A percentile compares a stretch with the other conserved stretches of the same genome.
Conservation (phyloP, 2,329 filamentous ascomycete genomes). For the Diaporthe caulivora region DNA sequence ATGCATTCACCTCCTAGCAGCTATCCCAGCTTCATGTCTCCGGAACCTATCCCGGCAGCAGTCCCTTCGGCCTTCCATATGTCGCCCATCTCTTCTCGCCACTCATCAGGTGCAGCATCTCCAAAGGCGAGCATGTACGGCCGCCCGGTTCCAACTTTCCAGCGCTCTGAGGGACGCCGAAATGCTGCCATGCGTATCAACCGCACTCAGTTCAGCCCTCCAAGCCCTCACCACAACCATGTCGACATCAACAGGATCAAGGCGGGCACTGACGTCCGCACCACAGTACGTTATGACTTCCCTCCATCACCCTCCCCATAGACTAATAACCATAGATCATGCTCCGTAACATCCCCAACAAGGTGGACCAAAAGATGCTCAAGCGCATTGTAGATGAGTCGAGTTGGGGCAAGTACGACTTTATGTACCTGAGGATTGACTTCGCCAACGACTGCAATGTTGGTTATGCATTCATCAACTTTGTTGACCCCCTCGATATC, state of each 20-base stretch:
- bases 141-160: slow-evolving; percentile 50
- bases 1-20: slow-evolving; percentile 13
- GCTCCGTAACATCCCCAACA: slow-evolving; percentile 95
- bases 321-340: slow-evolving; percentile 75
- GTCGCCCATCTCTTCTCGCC: slow-evolving; percentile 39
- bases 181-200: slow-evolving; percentile 62
- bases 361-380: slow-evolving; percentile 81
- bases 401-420: slow-evolving; percentile 88
- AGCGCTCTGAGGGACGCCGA: slow-evolving; percentile 57
- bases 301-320: background rate
- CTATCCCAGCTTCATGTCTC: slow-evolving; percentile 18
- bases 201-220: slow-evolving; percentile 58
- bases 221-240: slow-evolving; percentile 68
- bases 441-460: slow-evolving; percentile 90
- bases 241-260: slow-evolving; percentile 72
- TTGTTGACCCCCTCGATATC: slow-evolving; percentile 82
- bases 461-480: slow-evolving; percentile 98
- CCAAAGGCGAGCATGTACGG: slow-evolving; percentile 55
- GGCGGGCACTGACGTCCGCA: slow-evolving; percentile 78
- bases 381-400: slow-evolving; percentile 84
- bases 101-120: slow-evolving; percentile 42
- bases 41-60: slow-evolving; percentile 14
- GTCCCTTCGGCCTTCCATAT: slow-evolving; percentile 39
- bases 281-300: slow-evolving; percentile 65
- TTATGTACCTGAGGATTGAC: slow-evolving; percentile 94